These are phyloP conservation scores for Filosporella fistucella DNA, from an alignment of 495 filamentous ascomycete genomes.

Conservation along the genomic window DNA sequence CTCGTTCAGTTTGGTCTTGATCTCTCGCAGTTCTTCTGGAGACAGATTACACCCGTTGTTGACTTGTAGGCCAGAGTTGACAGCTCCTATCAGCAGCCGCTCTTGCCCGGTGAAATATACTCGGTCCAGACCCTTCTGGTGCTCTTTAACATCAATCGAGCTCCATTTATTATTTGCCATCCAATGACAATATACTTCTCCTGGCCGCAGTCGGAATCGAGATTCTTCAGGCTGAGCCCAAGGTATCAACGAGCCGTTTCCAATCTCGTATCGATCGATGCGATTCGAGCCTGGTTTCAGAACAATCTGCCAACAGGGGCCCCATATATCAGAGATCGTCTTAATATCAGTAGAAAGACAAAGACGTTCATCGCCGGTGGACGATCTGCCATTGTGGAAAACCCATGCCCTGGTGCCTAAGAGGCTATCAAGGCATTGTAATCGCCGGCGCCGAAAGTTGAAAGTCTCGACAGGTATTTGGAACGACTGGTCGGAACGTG, in stretches of 20 bases:
- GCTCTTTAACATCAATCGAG: too few relatives aligned
- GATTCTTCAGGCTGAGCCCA: slow-evolving; percentile 1
- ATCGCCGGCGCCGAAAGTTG: background rate
- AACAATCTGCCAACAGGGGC: background rate
- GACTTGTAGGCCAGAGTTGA: background rate
- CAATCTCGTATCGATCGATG: too few relatives aligned
- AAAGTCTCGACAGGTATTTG: too few relatives aligned
- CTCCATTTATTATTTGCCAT: too few relatives aligned
- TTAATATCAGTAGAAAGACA: slow-evolving; percentile 3
- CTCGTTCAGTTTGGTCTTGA: background rate
- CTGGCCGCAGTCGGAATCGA: background rate
- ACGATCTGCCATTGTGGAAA: background rate
- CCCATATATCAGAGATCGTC: background rate
- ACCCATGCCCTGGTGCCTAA: background rate
- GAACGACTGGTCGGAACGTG: too few relatives aligned
- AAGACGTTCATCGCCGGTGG: background rate
- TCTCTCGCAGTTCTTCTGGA: background rate
- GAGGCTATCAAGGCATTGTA: background rate
- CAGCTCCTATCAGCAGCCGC: background rate
- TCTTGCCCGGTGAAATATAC: background rate
- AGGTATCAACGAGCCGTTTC: slow-evolving; percentile 3
- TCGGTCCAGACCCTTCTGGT: background rate
- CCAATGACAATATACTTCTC: slow-evolving; percentile 11
- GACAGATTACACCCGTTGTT: background rate
- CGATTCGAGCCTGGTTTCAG: too few relatives aligned